Evolutionary conservation across 2,329 filamentous ascomycete species (phyloP).

Genomic region (Talaromyces sp.): DNA sequence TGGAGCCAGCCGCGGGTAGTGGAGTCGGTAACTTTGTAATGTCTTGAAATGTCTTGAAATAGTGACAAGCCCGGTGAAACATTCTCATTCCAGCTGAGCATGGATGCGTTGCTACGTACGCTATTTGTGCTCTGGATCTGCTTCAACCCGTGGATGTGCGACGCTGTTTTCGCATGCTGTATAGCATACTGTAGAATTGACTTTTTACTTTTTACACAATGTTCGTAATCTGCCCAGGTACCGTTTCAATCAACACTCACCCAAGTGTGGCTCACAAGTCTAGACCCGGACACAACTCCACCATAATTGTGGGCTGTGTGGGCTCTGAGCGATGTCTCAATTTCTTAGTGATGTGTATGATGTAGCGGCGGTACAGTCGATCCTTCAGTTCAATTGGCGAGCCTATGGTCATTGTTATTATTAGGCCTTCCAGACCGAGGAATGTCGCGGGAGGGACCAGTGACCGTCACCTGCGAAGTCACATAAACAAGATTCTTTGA

Average conservation of each 20-base stretch:
- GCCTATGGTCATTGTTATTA: not conserved
- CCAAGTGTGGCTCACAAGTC: not conserved
- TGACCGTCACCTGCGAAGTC: not conserved
- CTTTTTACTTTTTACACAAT: not conserved
- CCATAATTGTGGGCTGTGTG: not conserved
- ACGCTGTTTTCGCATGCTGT: not conserved
- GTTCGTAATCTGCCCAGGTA: not conserved
- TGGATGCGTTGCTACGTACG: not conserved
- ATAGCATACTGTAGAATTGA: not conserved
- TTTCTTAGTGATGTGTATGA: not conserved
- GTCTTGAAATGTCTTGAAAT: not conserved
- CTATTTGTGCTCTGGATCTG: not conserved
- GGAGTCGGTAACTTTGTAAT: not conserved
- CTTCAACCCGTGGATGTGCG: not conserved
- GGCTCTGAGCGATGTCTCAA: not conserved
- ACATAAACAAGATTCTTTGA: not conserved
- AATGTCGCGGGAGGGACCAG: constrained; percentile 5
- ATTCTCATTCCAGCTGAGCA: not conserved
- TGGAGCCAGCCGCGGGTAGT: not conserved
- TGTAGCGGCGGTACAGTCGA: not conserved
- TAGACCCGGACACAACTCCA: not conserved
- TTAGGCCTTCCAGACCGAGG: constrained; percentile 3
- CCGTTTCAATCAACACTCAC: not conserved
- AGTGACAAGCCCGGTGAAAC: not conserved
- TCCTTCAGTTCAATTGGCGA: not conserved